Conservation (phyloP, 257 asterid genomes). For the Plantago ovata region DNA sequence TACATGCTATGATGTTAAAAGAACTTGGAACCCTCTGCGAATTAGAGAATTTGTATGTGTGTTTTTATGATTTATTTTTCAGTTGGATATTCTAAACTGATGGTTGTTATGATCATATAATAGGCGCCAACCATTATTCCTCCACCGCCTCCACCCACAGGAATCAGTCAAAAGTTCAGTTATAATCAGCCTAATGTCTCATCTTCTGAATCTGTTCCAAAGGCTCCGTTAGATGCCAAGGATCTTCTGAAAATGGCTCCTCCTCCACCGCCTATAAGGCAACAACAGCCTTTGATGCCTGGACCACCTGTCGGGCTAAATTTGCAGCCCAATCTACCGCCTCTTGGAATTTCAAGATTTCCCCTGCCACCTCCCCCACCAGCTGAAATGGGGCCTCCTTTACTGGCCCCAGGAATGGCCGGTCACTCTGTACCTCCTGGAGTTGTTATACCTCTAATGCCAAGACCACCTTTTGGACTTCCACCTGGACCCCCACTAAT, state of each 20-base stretch:
- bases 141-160: slow-evolving; percentile 72
- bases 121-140: slow-evolving; percentile 61
- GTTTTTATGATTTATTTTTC: slow-evolving; percentile 4
- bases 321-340: slow-evolving; percentile 56
- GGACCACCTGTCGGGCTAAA: slow-evolving; percentile 49
- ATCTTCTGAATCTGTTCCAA: slow-evolving; percentile 53
- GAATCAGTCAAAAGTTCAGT: slow-evolving; percentile 34
- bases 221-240: slow-evolving; percentile 39
- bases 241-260: slow-evolving; percentile 62
- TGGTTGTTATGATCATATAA: slow-evolving; percentile 23
- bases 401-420: slow-evolving; percentile 49
- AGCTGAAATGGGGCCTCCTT: slow-evolving; percentile 61
- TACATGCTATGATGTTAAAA: not conserved
- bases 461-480: slow-evolving; percentile 79
- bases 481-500: slow-evolving; percentile 58
- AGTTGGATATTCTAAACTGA: slow-evolving; percentile 17
- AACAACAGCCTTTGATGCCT: slow-evolving; percentile 58
- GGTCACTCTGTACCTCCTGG: slow-evolving; percentile 78
- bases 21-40: not conserved
- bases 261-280: slow-evolving; percentile 77
- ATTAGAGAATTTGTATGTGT: not conserved
- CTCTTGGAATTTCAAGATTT: slow-evolving; percentile 68
- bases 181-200: slow-evolving; percentile 45
- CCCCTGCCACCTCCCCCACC: slow-evolving; percentile 87
- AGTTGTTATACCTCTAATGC: slow-evolving; percentile 63